These are phyloP conservation scores for Fusarium proliferatum DNA, from an alignment of 2,329 filamentous ascomycete genomes.

Conservation along the genomic window DNA sequence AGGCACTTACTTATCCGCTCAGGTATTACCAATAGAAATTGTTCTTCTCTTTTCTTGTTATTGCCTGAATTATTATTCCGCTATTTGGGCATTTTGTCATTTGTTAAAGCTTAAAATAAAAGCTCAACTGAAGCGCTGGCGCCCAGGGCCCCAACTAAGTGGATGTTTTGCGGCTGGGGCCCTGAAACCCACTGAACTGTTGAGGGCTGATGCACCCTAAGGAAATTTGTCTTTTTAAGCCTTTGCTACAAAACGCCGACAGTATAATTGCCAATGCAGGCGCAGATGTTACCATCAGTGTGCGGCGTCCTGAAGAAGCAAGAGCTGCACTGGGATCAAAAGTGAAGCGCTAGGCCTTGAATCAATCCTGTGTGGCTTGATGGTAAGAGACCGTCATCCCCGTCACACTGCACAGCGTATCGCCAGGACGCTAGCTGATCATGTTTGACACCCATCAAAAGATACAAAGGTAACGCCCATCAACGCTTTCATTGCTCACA, in stretches of 20 bases:
- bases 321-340: neutral
- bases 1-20: no score
- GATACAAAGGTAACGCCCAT: neutral
- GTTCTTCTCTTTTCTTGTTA: no score
- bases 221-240: no score
- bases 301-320: neutral
- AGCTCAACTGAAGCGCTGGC: no score
- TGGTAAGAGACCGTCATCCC: neutral
- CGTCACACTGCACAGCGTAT: neutral
- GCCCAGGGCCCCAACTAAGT: neutral
- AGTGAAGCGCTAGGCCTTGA: accelerated
- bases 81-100: no score
- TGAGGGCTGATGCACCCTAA: no score
- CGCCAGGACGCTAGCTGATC: neutral
- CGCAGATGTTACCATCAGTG: neutral
- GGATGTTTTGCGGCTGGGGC: no score
- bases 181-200: no score
- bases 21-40: no score
- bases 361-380: neutral
- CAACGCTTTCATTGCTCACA: neutral
- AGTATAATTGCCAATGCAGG: no score
- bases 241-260: neutral
- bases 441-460: neutral
- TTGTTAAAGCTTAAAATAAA: no score
- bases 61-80: no score